Evolutionary conservation across 192 early-diverging fungal genomes (phyloP), one percentile per base, ranked within the genome.

Genomic region (Coemansia aciculifera): DNA sequence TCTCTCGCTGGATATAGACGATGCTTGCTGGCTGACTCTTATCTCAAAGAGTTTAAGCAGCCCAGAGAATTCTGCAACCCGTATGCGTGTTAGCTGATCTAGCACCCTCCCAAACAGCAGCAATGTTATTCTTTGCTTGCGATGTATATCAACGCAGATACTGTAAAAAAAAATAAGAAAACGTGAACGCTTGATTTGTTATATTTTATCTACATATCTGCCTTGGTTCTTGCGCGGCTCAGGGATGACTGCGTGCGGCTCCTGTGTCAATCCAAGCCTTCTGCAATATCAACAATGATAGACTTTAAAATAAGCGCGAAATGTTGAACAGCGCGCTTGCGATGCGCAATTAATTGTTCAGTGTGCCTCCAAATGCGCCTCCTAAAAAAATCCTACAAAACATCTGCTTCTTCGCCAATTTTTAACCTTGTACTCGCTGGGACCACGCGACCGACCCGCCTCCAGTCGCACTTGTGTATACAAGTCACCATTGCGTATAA

Each of bases 281-380:
- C 13, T 21, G 40, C 40, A 42, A 48, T 48, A 48, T 48, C 19
- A 21, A 17, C 19, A 48, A 24, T 34, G 54, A 59, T 59, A 27
- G 32, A 59, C 56, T 36, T 10, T 15, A 5, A 59, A 59, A 36
- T 59, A 21, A n/a, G 32, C 56, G 15, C n/a, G n/a, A 36, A 59
- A 59, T 59, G 32, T 59, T 59, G 32, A 59, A 59, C 31, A 19
- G 32, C 34, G n/a, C 56, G 56, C 17, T 36, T 59, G 34, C 31
- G 13, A 59, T 59, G 56, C 56, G 34, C 56, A 59, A 59, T 21
- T 59, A 59, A 59, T 59, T 59, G 56, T 34, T 59, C 56, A 36
- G 32, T 59, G 56, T 36, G 56, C 56, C 56, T 59, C 56, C 56
- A 36, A 34, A 36, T 59, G 32, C 56, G 34, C 56, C 29, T 31